Evolutionary conservation across 1,139 yeast species (phyloP).

Genomic region (Taphrina wiesneri): DNA sequence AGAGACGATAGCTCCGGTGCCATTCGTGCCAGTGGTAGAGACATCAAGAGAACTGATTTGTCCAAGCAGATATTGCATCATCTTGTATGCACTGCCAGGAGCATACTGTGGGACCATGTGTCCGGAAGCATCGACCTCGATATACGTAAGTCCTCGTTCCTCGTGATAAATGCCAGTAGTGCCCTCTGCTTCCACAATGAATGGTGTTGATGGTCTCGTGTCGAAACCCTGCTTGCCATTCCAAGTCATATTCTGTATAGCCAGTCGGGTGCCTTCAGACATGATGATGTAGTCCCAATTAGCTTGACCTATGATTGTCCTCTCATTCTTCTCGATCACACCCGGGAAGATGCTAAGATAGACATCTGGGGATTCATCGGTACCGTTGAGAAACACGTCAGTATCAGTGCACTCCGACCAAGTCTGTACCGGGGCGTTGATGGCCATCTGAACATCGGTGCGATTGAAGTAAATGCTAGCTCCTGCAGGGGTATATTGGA

Average conservation of each 20-base stretch:
- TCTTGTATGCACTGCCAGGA: background rate
- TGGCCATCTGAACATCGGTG: conserved; percentile 22
- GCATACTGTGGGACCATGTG: conserved; percentile 29
- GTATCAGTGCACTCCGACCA: conserved; percentile 18
- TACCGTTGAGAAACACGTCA: conserved; percentile 15
- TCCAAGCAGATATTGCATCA: conserved; percentile 13
- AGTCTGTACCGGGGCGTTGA: conserved; percentile 17
- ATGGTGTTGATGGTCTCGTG: conserved; percentile 1
- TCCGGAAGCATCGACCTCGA: conserved; percentile 16
- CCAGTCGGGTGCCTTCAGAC: conserved; percentile 27
- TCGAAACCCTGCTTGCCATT: conserved; percentile 30
- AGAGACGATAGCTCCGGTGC: background rate
- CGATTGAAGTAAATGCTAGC: conserved; percentile 13
- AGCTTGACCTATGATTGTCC: conserved; percentile 28
- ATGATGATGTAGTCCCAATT: conserved; percentile 24
- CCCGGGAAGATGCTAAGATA: conserved; percentile 6
- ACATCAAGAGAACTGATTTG: background rate
- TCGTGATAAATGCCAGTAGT: conserved; percentile 12
- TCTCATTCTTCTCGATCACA: conserved; percentile 4
- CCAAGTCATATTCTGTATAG: conserved; percentile 34
- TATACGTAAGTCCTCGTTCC: conserved; percentile 25
- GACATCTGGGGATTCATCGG: conserved; percentile 1
- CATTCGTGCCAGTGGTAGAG: background rate
- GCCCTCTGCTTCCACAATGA: conserved; percentile 1
- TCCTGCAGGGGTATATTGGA: conserved; percentile 4